Percentiles rank a stretch among this genome's conserved stretches.
These are phyloP conservation scores for Trichoderma polysporum DNA, from an alignment of 2,329 filamentous ascomycete genomes.

Conservation along the genomic window DNA sequence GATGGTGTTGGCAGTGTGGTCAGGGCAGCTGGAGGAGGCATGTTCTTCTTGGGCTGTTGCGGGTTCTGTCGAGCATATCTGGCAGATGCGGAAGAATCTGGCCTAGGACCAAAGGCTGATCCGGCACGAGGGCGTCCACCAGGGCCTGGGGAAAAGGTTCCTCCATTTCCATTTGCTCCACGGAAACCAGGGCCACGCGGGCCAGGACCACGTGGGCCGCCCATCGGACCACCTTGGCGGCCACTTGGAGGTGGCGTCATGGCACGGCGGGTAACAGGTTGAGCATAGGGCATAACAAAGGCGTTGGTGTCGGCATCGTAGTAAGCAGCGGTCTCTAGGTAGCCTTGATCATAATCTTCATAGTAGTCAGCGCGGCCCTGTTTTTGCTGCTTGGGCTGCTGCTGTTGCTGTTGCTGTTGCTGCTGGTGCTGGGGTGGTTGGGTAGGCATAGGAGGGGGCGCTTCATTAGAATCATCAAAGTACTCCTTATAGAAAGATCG, in stretches of 20 bases:
- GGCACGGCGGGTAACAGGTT: slow-evolving; percentile 82
- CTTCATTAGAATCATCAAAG: slow-evolving; percentile 77
- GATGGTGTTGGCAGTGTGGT: slow-evolving; percentile 79
- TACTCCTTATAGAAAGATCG: slow-evolving; percentile 99
- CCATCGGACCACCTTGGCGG: slow-evolving; percentile 40
- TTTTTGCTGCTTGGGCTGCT: slow-evolving; percentile 24
- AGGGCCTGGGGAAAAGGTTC: slow-evolving; percentile 45
- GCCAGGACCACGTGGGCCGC: slow-evolving; percentile 24
- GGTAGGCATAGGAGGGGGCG: slow-evolving; percentile 42
- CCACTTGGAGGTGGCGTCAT: slow-evolving; percentile 87
- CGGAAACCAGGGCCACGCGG: slow-evolving; percentile 27
- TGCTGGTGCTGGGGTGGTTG: slow-evolving; percentile 33
- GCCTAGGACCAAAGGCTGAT: slow-evolving; percentile 39
- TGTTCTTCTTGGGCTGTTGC: slow-evolving; percentile 45
- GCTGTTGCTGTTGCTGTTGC: slow-evolving; percentile 29
- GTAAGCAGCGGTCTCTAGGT: slow-evolving; percentile 62
- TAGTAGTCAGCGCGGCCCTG: slow-evolving; percentile 53
- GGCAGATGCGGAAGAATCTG: slow-evolving; percentile 64
- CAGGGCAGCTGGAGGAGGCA: slow-evolving; percentile 71
- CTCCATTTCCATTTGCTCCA: slow-evolving; percentile 37
- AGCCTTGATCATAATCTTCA: slow-evolving; percentile 72
- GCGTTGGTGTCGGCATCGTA: slow-evolving; percentile 67
- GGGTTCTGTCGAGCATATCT: slow-evolving; percentile 45
- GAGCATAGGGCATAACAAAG: slow-evolving; percentile 79
- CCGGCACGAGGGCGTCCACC: slow-evolving; percentile 57